phyloP scores from a whole-genome alignment of 345 rosid genomes.

The Excoecaria cochinchinensis region DNA sequence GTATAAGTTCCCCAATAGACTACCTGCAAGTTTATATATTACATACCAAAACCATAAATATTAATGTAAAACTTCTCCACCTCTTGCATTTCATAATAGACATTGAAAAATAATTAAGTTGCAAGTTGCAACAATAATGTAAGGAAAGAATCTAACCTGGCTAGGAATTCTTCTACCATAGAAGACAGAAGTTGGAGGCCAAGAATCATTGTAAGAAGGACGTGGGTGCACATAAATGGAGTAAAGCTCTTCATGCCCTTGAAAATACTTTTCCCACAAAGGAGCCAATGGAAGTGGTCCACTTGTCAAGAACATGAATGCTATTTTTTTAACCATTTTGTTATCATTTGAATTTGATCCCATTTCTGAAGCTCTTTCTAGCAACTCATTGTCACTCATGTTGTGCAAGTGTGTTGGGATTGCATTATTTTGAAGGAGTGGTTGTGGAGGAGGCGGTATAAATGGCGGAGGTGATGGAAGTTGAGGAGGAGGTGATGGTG shows the following conservation, averaged over 20 bases:
- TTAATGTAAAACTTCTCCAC: too few species aligned
- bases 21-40: slow-evolving; percentile 18
- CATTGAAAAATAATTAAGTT: not conserved
- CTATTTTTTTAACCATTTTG: slow-evolving; percentile 1
- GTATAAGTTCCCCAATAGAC: slow-evolving; percentile 47
- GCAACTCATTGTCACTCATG: slow-evolving; percentile 23
- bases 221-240: slow-evolving; percentile 18
- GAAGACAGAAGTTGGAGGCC: slow-evolving; percentile 16
- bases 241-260: slow-evolving; percentile 16
- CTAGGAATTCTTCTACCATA: slow-evolving; percentile 24
- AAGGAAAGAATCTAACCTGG: slow-evolving; percentile 11
- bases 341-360: not conserved
- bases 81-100: too few species aligned
- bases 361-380: slow-evolving; percentile 8
- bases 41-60: too few species aligned
- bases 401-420: slow-evolving; percentile 12
- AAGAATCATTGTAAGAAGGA: slow-evolving; percentile 5
- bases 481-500: too few species aligned
- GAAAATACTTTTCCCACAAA: slow-evolving; percentile 25
- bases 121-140: not conserved
- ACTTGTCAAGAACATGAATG: slow-evolving; percentile 20
- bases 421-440: not conserved
- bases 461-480: too few species aligned
- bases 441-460: too few species aligned
- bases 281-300: slow-evolving; percentile 23